Base-by-base conservation (phyloP, 2,329 filamentous ascomycete species). In the Paecilomyces formosus region DNA sequence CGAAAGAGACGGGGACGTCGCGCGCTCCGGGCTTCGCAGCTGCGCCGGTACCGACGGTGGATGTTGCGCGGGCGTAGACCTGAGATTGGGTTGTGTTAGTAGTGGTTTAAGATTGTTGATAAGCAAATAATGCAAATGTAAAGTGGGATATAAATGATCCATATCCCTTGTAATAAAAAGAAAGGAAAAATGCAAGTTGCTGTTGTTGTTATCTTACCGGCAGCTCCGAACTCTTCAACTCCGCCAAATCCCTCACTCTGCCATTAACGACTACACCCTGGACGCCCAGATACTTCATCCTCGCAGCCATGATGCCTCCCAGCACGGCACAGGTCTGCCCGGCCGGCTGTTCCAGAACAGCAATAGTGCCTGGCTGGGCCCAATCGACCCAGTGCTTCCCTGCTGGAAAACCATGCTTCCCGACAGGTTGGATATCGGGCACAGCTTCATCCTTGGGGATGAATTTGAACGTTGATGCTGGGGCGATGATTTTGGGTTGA, bases 241-340 rank as follows among this genome's bases (percentile, higher is more conserved):
- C 85, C 15, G 74, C 75, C 18, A 90, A 66, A 74, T 92, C 89
- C 61, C 88, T 79, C 5, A 88, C 82, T 45, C 88, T 77, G 0
- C 88, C 88, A 63, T 85, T 81, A 7, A 90, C 85, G n/a, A 91
- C 74, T 11, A 88, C 80, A 2, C 81, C 87, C 63, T 78, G 77
- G 18, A 82, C 83, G 13, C 83, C 82, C 11, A 86, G 78, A 13
- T 81, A 70, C 65, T 85, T 84, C 81, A 91, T 88, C 21, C 88
- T 79, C 30, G 82, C 76, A 4, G 87, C 88, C 82, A 91, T 88
- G 63, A 92, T 89, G 18, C 88, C 88, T n/a, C 89, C 89, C 5
- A 89, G 81, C 7, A 89, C 81, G 5, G 88, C 88, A 72, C 88
- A 90, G 55, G 79, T 80, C 69, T 90, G 87, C 0, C 78, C 80